phyloP scores from a whole-genome alignment of 305 asterid species.

The Euphrasia arctica region DNA sequence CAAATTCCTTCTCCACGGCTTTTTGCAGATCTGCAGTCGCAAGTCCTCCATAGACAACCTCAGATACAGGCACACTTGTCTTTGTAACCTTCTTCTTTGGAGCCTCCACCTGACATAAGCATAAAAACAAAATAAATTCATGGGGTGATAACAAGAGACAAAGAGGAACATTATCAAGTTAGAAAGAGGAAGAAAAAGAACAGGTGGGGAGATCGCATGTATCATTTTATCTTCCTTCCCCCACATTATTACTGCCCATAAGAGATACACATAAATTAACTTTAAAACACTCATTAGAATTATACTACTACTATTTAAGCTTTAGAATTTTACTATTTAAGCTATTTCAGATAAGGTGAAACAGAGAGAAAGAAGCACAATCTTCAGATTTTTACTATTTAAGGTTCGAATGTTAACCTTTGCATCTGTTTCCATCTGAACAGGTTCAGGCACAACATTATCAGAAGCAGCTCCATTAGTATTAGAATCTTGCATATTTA shows the following conservation, averaged over 20 bases:
- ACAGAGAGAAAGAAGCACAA: neutral
- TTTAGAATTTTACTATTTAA: neutral
- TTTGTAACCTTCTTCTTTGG: conserved; percentile 28
- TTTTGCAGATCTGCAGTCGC: neutral
- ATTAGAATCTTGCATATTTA: conserved; percentile 68
- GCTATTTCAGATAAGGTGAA: neutral
- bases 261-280: too few species aligned
- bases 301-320: too few species aligned
- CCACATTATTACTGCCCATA: too few species aligned
- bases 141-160: neutral
- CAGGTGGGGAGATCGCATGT: neutral
- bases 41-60: conserved; percentile 1
- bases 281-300: too few species aligned
- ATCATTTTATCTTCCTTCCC: too few species aligned
- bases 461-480: conserved; percentile 54
- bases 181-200: neutral
- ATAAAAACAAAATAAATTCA: neutral
- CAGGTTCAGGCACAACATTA: conserved; percentile 63
- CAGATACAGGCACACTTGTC: conserved; percentile 44
- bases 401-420: conserved; percentile 44
- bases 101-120: neutral
- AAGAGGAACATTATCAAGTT: neutral
- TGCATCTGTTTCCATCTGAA: conserved; percentile 65
- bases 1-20: conserved; percentile 1
- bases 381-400: neutral